A percentile compares a stretch with the other conserved stretches of the same genome.
phyloP scores from a whole-genome alignment of 441 rosid genomes.

The Corymbia calophylla region DNA sequence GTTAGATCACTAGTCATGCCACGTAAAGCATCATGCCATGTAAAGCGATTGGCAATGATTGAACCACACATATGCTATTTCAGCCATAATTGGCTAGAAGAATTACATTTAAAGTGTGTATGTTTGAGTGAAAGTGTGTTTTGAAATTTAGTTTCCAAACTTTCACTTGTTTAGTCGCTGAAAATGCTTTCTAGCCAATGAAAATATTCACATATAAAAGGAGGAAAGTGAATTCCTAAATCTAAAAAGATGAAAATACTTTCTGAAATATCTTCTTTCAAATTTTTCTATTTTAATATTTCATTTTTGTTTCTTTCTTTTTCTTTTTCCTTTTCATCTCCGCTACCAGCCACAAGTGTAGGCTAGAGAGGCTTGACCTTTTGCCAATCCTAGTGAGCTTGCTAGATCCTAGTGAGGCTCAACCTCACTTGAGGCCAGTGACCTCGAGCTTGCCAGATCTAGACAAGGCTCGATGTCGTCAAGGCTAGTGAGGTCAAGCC shows the following conservation, averaged over 20 bases:
- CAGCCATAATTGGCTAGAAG: not conserved
- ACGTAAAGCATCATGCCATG: no score
- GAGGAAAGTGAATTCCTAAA: not conserved
- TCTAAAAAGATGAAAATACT: not conserved
- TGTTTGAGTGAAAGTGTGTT: not conserved
- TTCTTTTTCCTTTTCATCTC: not conserved
- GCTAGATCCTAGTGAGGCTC: not conserved
- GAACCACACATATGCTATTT: not conserved
- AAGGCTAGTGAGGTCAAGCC: no score
- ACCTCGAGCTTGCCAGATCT: not conserved
- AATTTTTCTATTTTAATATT: no score
- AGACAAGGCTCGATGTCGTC: not conserved
- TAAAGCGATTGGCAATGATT: not conserved
- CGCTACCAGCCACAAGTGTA: accelerated
- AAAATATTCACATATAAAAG: no score
- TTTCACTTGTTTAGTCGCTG: not conserved
- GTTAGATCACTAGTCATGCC: no score
- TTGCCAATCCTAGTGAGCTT: not conserved
- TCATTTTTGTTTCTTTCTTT: no score
- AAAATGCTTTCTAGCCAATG: not conserved
- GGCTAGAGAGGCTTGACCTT: not conserved
- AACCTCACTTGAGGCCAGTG: not conserved
- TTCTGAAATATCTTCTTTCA: not conserved
- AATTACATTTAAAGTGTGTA: no score
- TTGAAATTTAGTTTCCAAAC: accelerated